These are phyloP conservation scores for Peniophora sp. DNA, from an alignment of 1,284 basidiomycete species.

Conservation along the genomic window DNA sequence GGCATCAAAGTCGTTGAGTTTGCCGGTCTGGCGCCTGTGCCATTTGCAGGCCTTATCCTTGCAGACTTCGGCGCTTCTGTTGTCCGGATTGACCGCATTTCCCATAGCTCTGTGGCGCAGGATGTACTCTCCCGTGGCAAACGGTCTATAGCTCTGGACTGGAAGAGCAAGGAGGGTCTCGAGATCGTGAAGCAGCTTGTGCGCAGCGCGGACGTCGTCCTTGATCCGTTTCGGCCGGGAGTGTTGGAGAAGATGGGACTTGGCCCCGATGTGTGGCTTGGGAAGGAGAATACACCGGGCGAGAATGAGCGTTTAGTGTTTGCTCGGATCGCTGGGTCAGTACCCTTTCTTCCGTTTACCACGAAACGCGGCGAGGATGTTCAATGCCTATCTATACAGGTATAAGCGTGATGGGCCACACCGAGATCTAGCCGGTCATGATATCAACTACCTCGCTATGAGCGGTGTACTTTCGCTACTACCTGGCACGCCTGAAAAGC, in stretches of 20 bases:
- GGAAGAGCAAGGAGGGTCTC: slow-evolving; percentile 50
- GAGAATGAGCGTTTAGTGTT: slow-evolving; percentile 56
- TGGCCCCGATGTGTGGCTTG: slow-evolving; percentile 69
- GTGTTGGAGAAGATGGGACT: slow-evolving; percentile 74
- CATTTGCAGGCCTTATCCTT: slow-evolving; percentile 73
- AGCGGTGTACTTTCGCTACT: slow-evolving; percentile 74
- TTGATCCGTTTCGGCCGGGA: slow-evolving; percentile 80
- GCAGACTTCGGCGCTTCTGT: slow-evolving; percentile 80
- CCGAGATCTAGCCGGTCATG: slow-evolving; percentile 72
- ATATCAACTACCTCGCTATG: slow-evolving; percentile 82
- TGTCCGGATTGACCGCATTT: slow-evolving; percentile 53
- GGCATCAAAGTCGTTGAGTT: slow-evolving; percentile 65
- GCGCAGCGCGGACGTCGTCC: slow-evolving; percentile 64
- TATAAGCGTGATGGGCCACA: slow-evolving; percentile 37
- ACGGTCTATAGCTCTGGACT: slow-evolving; percentile 62
- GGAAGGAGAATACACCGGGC: slow-evolving; percentile 32
- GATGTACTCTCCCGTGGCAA: slow-evolving; percentile 68
- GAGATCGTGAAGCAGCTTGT: slow-evolving; percentile 54
- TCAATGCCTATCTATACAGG: neutral
- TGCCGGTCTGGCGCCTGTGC: slow-evolving; percentile 78
- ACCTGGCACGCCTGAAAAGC: slow-evolving; percentile 56
- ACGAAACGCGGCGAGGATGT: neutral
- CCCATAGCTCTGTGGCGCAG: slow-evolving; percentile 13
- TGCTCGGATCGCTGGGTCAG: slow-evolving; percentile 60
- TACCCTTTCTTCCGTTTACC: slow-evolving; percentile 4